Evolutionary conservation across 2,329 filamentous ascomycete species (phyloP).

Genomic region (Xylaria hypoxylon): DNA sequence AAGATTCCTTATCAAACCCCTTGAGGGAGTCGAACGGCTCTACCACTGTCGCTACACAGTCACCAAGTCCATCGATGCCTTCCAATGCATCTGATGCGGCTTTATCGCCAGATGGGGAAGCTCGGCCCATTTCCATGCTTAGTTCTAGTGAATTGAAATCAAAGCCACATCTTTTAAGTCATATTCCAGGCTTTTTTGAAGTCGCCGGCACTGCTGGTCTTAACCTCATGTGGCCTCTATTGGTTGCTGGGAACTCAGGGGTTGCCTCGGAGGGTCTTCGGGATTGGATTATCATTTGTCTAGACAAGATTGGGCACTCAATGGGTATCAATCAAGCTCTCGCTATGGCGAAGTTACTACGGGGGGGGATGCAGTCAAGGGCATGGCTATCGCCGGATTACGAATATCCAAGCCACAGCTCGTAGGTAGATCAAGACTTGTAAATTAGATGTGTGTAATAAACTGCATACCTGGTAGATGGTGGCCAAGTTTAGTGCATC

Average conservation of each 20-base stretch:
- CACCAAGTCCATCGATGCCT: neutral
- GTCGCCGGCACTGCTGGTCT: slow-evolving; percentile 5
- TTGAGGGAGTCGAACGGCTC: neutral
- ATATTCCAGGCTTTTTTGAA: neutral
- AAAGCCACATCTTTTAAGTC: neutral
- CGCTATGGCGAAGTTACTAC: slow-evolving; percentile 9
- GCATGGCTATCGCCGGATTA: slow-evolving; percentile 12
- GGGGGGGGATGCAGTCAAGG: slow-evolving; percentile 8
- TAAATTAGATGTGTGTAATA: too few species aligned
- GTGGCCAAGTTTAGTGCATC: too few species aligned
- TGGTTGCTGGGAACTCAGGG: slow-evolving; percentile 12
- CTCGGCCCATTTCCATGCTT: slow-evolving; percentile 3
- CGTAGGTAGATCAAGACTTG: neutral
- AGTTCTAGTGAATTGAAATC: neutral
- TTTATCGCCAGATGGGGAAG: neutral
- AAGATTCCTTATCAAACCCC: neutral
- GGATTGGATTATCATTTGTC: slow-evolving; percentile 7
- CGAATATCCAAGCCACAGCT: neutral
- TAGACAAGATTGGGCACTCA: slow-evolving; percentile 17
- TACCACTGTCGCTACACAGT: neutral
- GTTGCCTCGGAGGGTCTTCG: neutral
- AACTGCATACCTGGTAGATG: too few species aligned
- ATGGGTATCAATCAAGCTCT: slow-evolving; percentile 21
- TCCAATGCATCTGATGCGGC: neutral
- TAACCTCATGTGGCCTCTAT: slow-evolving; percentile 15